Base-by-base conservation (phyloP, 2,329 filamentous ascomycete genomes). In the Monilinia polystroma region DNA sequence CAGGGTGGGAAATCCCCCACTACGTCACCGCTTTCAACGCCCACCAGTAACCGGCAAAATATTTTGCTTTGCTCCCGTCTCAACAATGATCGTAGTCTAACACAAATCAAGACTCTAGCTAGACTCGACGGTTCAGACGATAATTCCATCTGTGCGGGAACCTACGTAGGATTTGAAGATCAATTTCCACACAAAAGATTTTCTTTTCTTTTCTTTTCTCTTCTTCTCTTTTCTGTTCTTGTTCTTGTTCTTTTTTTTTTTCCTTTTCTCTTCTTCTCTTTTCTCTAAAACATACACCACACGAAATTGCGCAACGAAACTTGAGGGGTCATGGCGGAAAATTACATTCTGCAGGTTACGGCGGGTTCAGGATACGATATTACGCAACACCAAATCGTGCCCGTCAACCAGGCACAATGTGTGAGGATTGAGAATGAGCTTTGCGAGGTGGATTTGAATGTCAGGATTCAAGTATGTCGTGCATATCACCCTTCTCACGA, bases 291-390 rank as follows among this genome's bases (percentile, higher is more conserved):
- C 3, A 41, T 16, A 14, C 26, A 32, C 4, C 41, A 29, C 14
- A 23, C n/a, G 35, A 20, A 51, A 4, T 20, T 26, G 45, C 32
- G 45, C 58, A 10, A 32, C 11, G 20, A 23, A n/a, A 10, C 45
- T 32, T 6, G 8, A 45, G 20, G 14, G 43, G 64, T 12, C 2
- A 87, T 87, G 87, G 82, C 87, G 23, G 85, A 90, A 68, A 89
- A 91, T 72, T 97, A 95, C 78, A 84, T 91, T 62, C 84, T 98
- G 69, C 86, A 85, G 71, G 89, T 97, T 66, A 96, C 92, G 0
- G 92, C 92, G 1, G 94, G 94, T 2, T 83, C 90, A 1, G 81
- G 82, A 70, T 96, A 97, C 79, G 87, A 95, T 76, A 78, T 83
- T 45, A 78, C 82, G n/a, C 84, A 85, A n/a, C 93, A 97, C 73